These are phyloP conservation scores for Neonectria hederae DNA, from an alignment of 2,329 filamentous ascomycete genomes.

Conservation along the genomic window DNA sequence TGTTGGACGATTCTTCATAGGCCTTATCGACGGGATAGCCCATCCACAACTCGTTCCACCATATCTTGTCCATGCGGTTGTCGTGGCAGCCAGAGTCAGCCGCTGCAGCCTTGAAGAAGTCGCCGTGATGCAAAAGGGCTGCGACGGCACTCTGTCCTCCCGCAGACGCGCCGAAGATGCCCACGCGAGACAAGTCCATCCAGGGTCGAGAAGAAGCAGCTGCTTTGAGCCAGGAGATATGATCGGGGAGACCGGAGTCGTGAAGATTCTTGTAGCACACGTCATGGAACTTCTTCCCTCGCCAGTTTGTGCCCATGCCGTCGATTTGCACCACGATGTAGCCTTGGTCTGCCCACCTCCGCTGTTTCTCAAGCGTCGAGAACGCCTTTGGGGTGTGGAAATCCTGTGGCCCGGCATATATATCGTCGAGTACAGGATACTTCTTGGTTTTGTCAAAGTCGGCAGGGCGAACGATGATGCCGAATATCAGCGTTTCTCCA, in stretches of 20 bases:
- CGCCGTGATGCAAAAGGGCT: constrained; percentile 41
- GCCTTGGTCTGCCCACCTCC: constrained; percentile 41
- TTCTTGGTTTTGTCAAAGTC: constrained; percentile 37
- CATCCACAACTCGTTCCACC: constrained; percentile 48
- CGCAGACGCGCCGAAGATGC: constrained; percentile 43
- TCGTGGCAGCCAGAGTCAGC: constrained; percentile 45
- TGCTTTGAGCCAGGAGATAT: constrained; percentile 43
- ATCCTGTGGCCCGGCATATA: constrained; percentile 44
- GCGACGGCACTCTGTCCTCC: constrained; percentile 44
- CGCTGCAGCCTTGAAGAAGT: constrained; percentile 43
- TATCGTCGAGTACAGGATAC: constrained; percentile 43
- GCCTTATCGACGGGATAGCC: constrained; percentile 44
- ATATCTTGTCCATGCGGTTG: constrained; percentile 45
- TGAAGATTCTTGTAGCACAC: constrained; percentile 43
- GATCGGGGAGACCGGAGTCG: constrained; percentile 44
- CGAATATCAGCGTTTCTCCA: constrained; percentile 39
- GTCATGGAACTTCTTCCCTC: constrained; percentile 44
- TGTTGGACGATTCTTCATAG: constrained; percentile 42
- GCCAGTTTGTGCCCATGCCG: constrained; percentile 47
- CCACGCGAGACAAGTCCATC: constrained; percentile 43
- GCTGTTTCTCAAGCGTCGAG: constrained; percentile 22
- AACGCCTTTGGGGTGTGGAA: constrained; percentile 42
- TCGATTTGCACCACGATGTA: constrained; percentile 45
- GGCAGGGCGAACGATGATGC: constrained; percentile 40
- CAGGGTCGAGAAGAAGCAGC: constrained; percentile 40